phyloP scores from a whole-genome alignment of 768 basidiomycete genomes.

The Boletus rex-veris region DNA sequence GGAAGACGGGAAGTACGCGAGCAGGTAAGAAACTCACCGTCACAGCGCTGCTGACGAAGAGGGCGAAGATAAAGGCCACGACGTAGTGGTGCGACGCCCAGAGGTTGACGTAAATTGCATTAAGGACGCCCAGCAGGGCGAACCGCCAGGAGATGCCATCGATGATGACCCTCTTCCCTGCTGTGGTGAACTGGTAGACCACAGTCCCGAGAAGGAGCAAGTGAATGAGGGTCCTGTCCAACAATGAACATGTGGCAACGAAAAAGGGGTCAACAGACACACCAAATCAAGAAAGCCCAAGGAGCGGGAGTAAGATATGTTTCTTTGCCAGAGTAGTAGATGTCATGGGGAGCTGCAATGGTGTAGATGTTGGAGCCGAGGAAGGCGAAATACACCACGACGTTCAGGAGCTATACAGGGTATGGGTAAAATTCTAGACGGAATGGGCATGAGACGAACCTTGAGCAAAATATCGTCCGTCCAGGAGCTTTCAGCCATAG shows the following conservation, averaged over 20 bases:
- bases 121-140: slow-evolving; percentile 81
- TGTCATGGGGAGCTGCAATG: slow-evolving; percentile 67
- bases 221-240: slow-evolving; percentile 78
- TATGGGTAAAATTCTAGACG: background rate
- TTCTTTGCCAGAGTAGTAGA: slow-evolving; percentile 72
- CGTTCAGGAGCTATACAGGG: slow-evolving; percentile 59
- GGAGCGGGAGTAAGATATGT: slow-evolving; percentile 95
- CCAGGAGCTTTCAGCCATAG: slow-evolving; percentile 59
- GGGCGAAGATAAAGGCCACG: slow-evolving; percentile 80
- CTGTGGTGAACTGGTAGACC: slow-evolving; percentile 82
- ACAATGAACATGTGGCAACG: slow-evolving; percentile 11
- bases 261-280: slow-evolving; percentile 13
- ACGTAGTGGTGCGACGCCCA: slow-evolving; percentile 79
- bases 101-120: slow-evolving; percentile 84
- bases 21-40: slow-evolving; percentile 31
- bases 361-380: slow-evolving; percentile 91
- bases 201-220: slow-evolving; percentile 86
- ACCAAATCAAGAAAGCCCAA: slow-evolving; percentile 93
- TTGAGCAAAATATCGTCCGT: slow-evolving; percentile 82
- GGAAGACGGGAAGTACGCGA: slow-evolving; percentile 4
- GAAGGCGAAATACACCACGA: slow-evolving; percentile 80
- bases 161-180: slow-evolving; percentile 73
- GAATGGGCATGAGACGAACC: slow-evolving; percentile 33
- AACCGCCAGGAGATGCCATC: slow-evolving; percentile 92
- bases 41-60: slow-evolving; percentile 79